Conservation (phyloP, 2,329 filamentous ascomycete species). For the Sclerotinia trifoliorum region DNA sequence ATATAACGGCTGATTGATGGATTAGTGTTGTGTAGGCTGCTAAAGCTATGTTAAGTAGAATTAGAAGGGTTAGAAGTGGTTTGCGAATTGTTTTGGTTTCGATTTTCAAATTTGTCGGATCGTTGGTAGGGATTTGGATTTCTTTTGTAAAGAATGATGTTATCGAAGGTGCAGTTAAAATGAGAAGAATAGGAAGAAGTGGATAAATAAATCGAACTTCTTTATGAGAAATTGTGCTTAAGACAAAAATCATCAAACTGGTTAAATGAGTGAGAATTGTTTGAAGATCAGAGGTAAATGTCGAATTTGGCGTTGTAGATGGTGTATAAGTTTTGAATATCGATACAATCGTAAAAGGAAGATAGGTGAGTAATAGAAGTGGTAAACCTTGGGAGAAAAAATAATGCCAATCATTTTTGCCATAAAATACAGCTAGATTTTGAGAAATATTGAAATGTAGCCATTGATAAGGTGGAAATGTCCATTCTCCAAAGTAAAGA, state of each 20-base stretch:
- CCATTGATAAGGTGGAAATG: constrained; percentile 83
- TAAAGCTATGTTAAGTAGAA: constrained; percentile 68
- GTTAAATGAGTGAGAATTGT: constrained; percentile 54
- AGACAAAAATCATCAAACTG: constrained; percentile 52
- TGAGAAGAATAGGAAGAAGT: constrained; percentile 79
- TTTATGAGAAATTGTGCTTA: constrained; percentile 88
- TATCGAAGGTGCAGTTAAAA: constrained; percentile 70
- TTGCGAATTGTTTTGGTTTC: constrained; percentile 45
- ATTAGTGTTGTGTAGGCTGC: constrained; percentile 70
- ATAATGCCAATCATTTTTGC: constrained; percentile 86
- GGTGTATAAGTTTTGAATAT: constrained; percentile 38
- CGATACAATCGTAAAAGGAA: constrained; percentile 73
- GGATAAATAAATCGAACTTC: constrained; percentile 97
- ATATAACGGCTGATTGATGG: constrained; percentile 78
- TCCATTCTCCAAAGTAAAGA: constrained; percentile 80
- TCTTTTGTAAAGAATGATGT: constrained; percentile 51
- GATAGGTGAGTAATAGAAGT: constrained; percentile 75
- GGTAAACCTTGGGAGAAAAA: constrained; percentile 89
- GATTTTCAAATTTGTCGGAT: constrained; percentile 24
- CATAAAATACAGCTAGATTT: constrained; percentile 89
- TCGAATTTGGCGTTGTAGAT: neutral
- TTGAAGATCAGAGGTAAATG: constrained; percentile 41
- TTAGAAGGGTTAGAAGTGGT: constrained; percentile 53
- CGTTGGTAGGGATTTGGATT: constrained; percentile 28
- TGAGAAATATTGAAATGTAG: constrained; percentile 88